Evolutionary conservation across 768 basidiomycete genomes (phyloP).

Genomic region (Ramaria sp.): DNA sequence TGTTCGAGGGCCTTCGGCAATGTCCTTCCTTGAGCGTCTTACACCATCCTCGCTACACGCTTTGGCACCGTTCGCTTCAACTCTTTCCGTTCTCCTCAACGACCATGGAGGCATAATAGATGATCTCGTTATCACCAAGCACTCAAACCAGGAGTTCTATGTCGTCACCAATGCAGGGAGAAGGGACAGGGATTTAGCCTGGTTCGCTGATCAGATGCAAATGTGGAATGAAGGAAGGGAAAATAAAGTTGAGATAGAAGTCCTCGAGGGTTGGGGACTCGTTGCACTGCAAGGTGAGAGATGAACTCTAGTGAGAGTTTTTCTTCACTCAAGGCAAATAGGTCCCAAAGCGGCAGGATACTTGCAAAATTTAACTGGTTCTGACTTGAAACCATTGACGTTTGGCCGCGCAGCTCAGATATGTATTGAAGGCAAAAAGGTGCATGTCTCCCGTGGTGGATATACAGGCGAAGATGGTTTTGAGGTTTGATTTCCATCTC

Average conservation of each 20-base stretch:
- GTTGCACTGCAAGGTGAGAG: slow-evolving; percentile 80
- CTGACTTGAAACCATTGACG: slow-evolving; percentile 60
- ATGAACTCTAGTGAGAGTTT: background rate
- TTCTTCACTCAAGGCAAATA: slow-evolving; percentile 16
- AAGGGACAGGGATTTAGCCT: slow-evolving; percentile 67
- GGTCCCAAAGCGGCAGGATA: slow-evolving; percentile 77
- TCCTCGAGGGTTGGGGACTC: slow-evolving; percentile 77
- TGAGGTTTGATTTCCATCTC: slow-evolving; percentile 44
- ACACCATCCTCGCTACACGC: slow-evolving; percentile 72
- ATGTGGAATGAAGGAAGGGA: slow-evolving; percentile 65
- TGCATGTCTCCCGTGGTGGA: slow-evolving; percentile 87
- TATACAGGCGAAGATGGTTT: slow-evolving; percentile 99
- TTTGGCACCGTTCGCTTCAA: slow-evolving; percentile 65
- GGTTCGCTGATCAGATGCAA: slow-evolving; percentile 55
- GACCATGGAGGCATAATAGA: slow-evolving; percentile 90
- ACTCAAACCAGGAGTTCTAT: slow-evolving; percentile 71
- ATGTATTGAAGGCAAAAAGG: slow-evolving; percentile 63
- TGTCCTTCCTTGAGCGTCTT: slow-evolving; percentile 78
- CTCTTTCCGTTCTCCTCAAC: slow-evolving; percentile 84
- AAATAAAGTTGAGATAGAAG: slow-evolving; percentile 61
- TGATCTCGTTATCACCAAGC: slow-evolving; percentile 87
- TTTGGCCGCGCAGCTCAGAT: slow-evolving; percentile 82
- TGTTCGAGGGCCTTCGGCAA: slow-evolving; percentile 70
- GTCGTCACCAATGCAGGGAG: slow-evolving; percentile 95
- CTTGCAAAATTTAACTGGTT: slow-evolving; percentile 65